Conservation (phyloP, 345 rosid species). For the Eucalyptus pumila region DNA sequence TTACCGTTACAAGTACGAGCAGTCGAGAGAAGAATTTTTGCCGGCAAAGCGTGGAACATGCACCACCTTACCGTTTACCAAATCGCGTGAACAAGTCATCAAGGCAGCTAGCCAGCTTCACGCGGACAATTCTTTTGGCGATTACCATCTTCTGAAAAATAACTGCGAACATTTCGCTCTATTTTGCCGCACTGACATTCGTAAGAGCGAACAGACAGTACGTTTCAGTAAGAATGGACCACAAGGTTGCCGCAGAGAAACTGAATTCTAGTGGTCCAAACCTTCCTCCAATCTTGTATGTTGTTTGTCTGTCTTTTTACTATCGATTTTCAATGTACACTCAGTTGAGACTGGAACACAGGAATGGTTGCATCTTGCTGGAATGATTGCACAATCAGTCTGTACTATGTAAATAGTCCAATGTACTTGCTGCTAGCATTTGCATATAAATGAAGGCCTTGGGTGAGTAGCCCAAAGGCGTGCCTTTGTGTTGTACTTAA, state of each 20-base stretch:
- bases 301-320: too few species aligned
- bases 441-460: too few species aligned
- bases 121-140: accelerated
- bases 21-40: not conserved
- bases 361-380: too few species aligned
- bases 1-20: not conserved
- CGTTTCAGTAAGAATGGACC: not conserved
- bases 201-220: conserved; percentile 12
- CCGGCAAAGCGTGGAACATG: accelerated
- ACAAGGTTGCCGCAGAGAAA: accelerated
- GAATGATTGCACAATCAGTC: too few species aligned
- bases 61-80: conserved; percentile 17
- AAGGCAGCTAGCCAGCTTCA: not conserved
- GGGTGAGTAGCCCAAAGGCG: conserved; percentile 4
- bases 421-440: too few species aligned
- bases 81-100: accelerated
- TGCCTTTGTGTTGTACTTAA: not conserved
- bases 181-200: not conserved
- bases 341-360: too few species aligned
- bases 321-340: too few species aligned
- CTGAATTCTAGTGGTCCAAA: too few species aligned
- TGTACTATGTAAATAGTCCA: too few species aligned
- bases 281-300: too few species aligned
- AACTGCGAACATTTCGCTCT: not conserved
- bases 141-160: not conserved